These are phyloP conservation scores for Globisporangium middletonii DNA, from an alignment of 352 stramenopile genomes.

Conservation along the genomic window DNA sequence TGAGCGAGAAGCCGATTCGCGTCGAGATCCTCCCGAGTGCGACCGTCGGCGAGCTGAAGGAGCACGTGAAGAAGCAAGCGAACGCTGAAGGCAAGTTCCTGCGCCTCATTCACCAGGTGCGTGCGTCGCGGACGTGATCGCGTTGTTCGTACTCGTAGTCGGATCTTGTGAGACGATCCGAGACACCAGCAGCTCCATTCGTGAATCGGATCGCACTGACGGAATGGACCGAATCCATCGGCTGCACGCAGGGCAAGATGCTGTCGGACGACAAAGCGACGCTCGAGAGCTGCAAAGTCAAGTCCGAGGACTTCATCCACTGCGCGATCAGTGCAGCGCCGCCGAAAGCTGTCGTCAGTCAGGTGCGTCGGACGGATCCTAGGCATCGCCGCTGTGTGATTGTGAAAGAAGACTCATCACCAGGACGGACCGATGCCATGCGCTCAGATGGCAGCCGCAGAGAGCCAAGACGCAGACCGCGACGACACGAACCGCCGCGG, in stretches of 20 bases:
- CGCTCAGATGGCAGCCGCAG: slow-evolving; percentile 20
- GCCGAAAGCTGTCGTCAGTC: slow-evolving; percentile 69
- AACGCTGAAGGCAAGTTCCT: slow-evolving; percentile 81
- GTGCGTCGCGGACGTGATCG: background rate
- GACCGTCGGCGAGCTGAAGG: slow-evolving; percentile 66
- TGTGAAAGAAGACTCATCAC: background rate
- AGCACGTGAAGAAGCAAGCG: slow-evolving; percentile 65
- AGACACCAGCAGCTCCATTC: too few relatives aligned
- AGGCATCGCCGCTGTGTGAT: too few relatives aligned
- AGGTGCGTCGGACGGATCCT: slow-evolving; percentile 25
- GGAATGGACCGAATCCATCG: background rate
- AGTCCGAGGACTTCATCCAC: slow-evolving; percentile 81
- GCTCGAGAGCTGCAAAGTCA: slow-evolving; percentile 69
- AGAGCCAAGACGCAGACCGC: slow-evolving; percentile 20
- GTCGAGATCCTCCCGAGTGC: slow-evolving; percentile 64
- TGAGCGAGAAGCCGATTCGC: slow-evolving; percentile 79
- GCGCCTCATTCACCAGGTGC: slow-evolving; percentile 73
- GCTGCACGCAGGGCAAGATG: slow-evolving; percentile 59
- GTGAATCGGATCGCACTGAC: too few relatives aligned
- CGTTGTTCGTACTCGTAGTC: background rate
- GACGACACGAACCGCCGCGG: slow-evolving; percentile 60
- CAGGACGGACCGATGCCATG: background rate
- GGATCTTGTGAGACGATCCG: background rate
- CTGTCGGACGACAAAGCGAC: slow-evolving; percentile 77
- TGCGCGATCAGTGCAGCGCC: slow-evolving; percentile 78